Evolutionary conservation across 1,284 basidiomycete species (phyloP), one percentile per base, ranked within the genome.

Genomic region (Macrocystidia cucumis): DNA sequence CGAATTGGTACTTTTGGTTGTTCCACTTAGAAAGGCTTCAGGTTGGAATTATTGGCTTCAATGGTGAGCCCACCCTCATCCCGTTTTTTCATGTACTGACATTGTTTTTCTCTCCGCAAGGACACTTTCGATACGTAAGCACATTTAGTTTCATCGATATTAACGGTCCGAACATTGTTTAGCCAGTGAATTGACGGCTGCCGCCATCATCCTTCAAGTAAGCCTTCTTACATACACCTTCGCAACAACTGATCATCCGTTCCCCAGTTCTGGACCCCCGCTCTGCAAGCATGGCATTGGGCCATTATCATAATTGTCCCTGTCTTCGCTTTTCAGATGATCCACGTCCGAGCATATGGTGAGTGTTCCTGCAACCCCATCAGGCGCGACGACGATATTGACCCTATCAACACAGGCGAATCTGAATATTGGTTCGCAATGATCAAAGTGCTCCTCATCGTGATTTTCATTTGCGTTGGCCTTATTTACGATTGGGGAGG

Each of bases 401-500:
- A 26, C 20, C 7, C 8, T 9, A 31, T 27, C 16, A 3, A 14
- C 11, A 14, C 5, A 9, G 73, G 72, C 14, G 75, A 69, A 54
- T 60, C 64, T 2, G 72, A 76, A 45, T 74, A 67, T 44, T 72
- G 67, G 60, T 46, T 57, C 16, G 50, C 55, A 1, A 38, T 54
- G 33, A 61, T 78, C 49, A 77, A 80, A 56, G 67, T 79, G 34
- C 38, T 70, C 13, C 59, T 74, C 45, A 69, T 78, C 18, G 45
- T 77, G 34, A 45, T 68, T 1, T 67, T 78, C 46, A 70, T 79
- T 45, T 51, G 76, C 36, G 62, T 73, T 1, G 72, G 72, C 29
- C 56, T 77, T 26, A 62, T 72, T 40, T 75, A 64, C 42, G 69
- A 76, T 53, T 74, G 72, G 72, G 73, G 70, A 27, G 71, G 70